phyloP scores from a whole-genome alignment of 176 grass and related monocot species.

The Bothriochloa decipiens region DNA sequence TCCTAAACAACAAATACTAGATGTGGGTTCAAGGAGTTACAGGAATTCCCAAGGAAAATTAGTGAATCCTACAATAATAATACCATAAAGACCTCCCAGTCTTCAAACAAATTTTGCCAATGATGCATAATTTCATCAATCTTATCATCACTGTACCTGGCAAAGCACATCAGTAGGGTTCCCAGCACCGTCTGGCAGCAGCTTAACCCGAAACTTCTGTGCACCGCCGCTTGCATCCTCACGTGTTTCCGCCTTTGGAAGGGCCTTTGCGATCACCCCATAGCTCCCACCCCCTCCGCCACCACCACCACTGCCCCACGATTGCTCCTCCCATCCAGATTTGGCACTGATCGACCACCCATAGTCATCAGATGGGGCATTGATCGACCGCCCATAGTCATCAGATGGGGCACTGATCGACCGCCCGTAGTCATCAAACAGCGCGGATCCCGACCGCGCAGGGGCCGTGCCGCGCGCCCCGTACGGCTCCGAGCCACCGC shows the following conservation, averaged over 20 bases:
- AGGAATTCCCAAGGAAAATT: neutral
- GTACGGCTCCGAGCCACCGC: constrained; percentile 59
- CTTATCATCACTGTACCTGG: constrained; percentile 56
- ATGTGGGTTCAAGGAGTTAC: neutral
- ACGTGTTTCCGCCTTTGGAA: constrained; percentile 71
- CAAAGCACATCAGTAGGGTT: constrained; percentile 88
- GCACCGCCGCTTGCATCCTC: constrained; percentile 80
- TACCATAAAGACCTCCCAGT: neutral
- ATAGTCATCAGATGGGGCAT: constrained; percentile 76
- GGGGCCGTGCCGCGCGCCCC: constrained; percentile 73
- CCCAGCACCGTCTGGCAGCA: constrained; percentile 82
- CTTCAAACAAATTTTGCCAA: neutral
- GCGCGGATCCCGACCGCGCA: constrained; percentile 61
- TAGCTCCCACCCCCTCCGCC: constrained; percentile 41
- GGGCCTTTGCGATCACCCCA: constrained; percentile 76
- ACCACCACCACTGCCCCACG: neutral
- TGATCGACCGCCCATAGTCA: constrained; percentile 91
- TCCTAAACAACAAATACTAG: neutral
- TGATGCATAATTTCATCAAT: constrained; percentile 11
- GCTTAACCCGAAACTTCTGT: constrained; percentile 93
- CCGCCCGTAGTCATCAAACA: constrained; percentile 97
- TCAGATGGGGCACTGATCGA: constrained; percentile 73
- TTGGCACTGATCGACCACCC: constrained; percentile 74
- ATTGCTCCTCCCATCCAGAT: constrained; percentile 39
- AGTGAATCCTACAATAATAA: neutral